phyloP scores from a whole-genome alignment of 805 yeast genomes.

The Candida piceae region DNA sequence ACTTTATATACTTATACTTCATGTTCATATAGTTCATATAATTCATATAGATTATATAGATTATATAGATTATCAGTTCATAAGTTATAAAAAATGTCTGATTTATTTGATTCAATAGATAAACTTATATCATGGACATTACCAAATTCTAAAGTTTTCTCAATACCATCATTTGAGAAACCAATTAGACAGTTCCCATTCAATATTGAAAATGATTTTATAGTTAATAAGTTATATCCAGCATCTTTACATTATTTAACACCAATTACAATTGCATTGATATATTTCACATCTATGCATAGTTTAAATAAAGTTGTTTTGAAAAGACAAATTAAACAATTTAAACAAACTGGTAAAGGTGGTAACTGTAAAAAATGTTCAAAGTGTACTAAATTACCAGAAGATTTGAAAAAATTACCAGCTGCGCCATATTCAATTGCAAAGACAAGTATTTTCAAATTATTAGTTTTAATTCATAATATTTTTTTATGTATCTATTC shows the following conservation, averaged over 20 bases:
- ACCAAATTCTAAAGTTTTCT: slow-evolving; percentile 25
- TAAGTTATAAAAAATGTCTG: too few species aligned
- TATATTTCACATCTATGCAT: slow-evolving; percentile 57
- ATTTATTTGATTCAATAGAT: too few species aligned
- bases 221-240: slow-evolving; percentile 33
- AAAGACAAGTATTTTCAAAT: slow-evolving; percentile 39
- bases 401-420: slow-evolving; percentile 34
- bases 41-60: too few species aligned
- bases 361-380: too few species aligned
- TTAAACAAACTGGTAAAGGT: slow-evolving; percentile 22
- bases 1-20: too few species aligned
- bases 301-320: slow-evolving; percentile 41
- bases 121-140: slow-evolving; percentile 19
- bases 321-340: slow-evolving; percentile 39
- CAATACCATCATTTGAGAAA: slow-evolving; percentile 19
- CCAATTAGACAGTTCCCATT: slow-evolving; percentile 28
- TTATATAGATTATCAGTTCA: too few species aligned
- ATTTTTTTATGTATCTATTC: slow-evolving; percentile 59
- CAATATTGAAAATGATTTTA: slow-evolving; percentile 8
- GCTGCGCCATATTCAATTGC: slow-evolving; percentile 52
- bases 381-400: slow-evolving; percentile 22
- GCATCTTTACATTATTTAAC: slow-evolving; percentile 43
- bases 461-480: slow-evolving; percentile 57
- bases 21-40: too few species aligned
- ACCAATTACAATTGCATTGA: slow-evolving; percentile 52